Base-by-base conservation (phyloP, 2,329 filamentous ascomycete genomes). In the Arthrobotrys sinensis region DNA sequence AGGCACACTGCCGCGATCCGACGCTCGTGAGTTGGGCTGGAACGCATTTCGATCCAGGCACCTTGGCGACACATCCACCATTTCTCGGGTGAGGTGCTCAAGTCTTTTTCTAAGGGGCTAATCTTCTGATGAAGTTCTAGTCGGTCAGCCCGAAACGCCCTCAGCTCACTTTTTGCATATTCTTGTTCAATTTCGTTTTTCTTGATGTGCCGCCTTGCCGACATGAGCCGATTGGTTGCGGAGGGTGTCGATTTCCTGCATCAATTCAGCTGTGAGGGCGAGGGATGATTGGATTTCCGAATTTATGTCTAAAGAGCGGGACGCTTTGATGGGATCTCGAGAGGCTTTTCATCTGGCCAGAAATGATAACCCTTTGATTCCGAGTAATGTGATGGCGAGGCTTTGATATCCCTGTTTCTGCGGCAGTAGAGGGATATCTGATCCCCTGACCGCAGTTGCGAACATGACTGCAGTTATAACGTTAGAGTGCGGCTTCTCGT, bases 221-320 rank as follows among this genome's bases (percentile, higher is more conserved):
- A 34, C 5, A 34, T 11, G 6, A 7, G 4, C 5, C 7, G 48
- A 16, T 34, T 34, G 48, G 11, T 34, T 53, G 48, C 48, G 24
- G 32, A 53, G 12, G 10, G 28, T 12, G 28, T 53, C 12, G 21
- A 34, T 53, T 21, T 53, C 48, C 11, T 14, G 48, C 5, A 34
- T 11, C 1, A 53, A 34, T n/a, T 34, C 24, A 7, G 48, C 48
- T 32, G 28, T 34, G 4, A 34, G 48, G n/a, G 48, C 12, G 11
- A 53, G 24, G n/a, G 11, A 53, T 4, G 28, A 34, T 10, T 19
- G 21, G 16, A 53, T 10, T 24, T 53, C 34, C 3, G 28, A 6
- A 53, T 53, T 34, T 53, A 34, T 32, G 48, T 53, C 48, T 6
- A 53, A 3, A 16, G 48, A 53, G 14, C 21, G 48, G 4, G 48